phyloP scores from a whole-genome alignment of 2,329 filamentous ascomycete species.

The Pyricularia pennisetigena region DNA sequence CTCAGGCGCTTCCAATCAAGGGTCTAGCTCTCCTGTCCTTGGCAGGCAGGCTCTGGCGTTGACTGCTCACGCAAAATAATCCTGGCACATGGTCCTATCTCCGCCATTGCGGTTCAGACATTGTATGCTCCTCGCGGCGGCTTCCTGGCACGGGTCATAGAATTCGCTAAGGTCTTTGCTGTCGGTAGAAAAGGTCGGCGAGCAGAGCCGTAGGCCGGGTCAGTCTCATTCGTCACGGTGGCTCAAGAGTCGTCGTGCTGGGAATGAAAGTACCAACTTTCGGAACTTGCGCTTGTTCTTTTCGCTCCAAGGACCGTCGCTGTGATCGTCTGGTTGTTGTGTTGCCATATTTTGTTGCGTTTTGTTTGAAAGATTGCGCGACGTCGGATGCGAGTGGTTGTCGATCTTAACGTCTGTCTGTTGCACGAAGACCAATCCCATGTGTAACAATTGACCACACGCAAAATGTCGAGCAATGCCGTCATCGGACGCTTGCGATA shows the following conservation, averaged over 20 bases:
- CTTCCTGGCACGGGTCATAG: constrained; percentile 92
- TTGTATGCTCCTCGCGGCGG: constrained; percentile 72
- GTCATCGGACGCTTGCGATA: not conserved
- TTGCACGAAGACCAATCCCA: not conserved
- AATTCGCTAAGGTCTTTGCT: constrained; percentile 87
- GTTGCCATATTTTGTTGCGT: constrained; percentile 1
- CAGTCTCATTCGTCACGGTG: not conserved
- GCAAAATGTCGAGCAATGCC: not conserved
- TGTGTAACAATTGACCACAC: not conserved
- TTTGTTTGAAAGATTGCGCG: not conserved
- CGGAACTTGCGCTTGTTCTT: constrained; percentile 55
- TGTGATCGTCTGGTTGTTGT: not conserved
- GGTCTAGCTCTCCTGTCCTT: not conserved
- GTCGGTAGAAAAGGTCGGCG: constrained; percentile 5
- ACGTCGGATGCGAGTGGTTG: not conserved
- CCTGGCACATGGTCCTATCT: constrained; percentile 79
- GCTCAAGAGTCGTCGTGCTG: not conserved
- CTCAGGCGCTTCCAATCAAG: not conserved
- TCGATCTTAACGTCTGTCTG: not conserved
- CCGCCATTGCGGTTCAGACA: constrained; percentile 84
- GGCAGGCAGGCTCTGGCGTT: not conserved
- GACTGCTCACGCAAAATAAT: constrained; percentile 80
- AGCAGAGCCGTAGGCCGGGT: constrained; percentile 8
- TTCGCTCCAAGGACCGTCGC: constrained; percentile 39
- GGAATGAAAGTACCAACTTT: constrained; percentile 33